Conservation (phyloP, 495 filamentous ascomycete species). For the Neurospora sp. region DNA sequence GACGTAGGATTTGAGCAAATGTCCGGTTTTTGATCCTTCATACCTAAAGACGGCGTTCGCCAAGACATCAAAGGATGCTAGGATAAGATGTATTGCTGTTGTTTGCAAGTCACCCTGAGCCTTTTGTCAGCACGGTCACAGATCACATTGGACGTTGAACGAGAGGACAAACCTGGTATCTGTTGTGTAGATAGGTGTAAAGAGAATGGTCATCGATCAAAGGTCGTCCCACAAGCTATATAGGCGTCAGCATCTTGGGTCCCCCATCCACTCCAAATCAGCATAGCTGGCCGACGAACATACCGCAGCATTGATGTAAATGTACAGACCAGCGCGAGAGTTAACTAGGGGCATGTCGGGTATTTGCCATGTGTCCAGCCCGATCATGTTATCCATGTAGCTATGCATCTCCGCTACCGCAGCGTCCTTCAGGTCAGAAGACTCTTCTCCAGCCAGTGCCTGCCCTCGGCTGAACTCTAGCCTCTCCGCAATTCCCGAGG, state of each 20-base stretch:
- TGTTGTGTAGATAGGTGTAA: conserved; percentile 66
- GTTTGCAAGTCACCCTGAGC: conserved; percentile 54
- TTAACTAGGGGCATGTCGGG: conserved; percentile 58
- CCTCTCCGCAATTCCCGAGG: conserved; percentile 34
- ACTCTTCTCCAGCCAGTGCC: conserved; percentile 35
- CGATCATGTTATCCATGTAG: conserved; percentile 44
- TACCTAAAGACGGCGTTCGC: conserved; percentile 76
- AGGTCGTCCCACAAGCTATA: conserved; percentile 68
- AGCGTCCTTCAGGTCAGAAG: conserved; percentile 32
- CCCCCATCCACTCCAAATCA: neutral
- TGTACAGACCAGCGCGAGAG: conserved; percentile 80
- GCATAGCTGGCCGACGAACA: conserved; percentile 8
- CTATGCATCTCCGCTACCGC: conserved; percentile 36
- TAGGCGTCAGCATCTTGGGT: conserved; percentile 21
- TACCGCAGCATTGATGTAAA: conserved; percentile 85
- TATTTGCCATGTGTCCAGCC: conserved; percentile 44
- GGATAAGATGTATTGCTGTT: conserved; percentile 70
- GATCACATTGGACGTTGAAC: neutral
- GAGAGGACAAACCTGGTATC: conserved; percentile 44
- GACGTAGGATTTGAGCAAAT: conserved; percentile 79
- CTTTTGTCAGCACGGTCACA: conserved; percentile 15
- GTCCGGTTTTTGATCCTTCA: conserved; percentile 59
- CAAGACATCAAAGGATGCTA: conserved; percentile 79
- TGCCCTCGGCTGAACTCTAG: conserved; percentile 44
- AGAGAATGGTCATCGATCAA: conserved; percentile 71